Base-by-base conservation (phyloP, 345 rosid genomes). In the Gossypioides kirkii region DNA sequence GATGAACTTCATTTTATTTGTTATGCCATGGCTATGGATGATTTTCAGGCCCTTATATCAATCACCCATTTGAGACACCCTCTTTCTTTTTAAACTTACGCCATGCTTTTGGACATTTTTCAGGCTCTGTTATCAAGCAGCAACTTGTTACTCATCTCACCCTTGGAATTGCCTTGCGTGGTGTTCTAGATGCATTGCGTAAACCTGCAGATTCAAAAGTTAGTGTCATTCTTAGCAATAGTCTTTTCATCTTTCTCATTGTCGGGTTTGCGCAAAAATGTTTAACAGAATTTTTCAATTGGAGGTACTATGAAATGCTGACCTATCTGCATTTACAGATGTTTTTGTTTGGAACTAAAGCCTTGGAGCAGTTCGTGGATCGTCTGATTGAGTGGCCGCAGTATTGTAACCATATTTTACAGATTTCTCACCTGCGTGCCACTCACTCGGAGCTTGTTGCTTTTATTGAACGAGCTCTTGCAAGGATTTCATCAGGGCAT, bases 171-270 rank as follows among this genome's bases (percentile, higher is more conserved):
- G 99, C 99, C 28, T 79, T 95, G 68, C 99, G 99, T 70, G 90
- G 87, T 73, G 98, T 95, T 74, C 76, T 95, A 77, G 99, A 95
- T 82, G 94, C 99, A 13, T 81, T 95, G 67, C 94, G 99, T 41
- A 95, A 92, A 80, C 99, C 98, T 70, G 89, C 98, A 70, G 98
- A 95, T 91, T 95, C 99, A 74, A 95, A 95, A 90, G 99, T 95
- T 82, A 41, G 62, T 45, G 81, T 75, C 45, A 46, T 63, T 38
- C 55, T 38, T 50, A n/a, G 23, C 20, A 18, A 7, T 22, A 42
- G 9, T 71, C 4, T 23, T 70, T 14, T 70, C 60, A 63, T 46
- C 22, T 74, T 62, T 23, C 69, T 76, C 55, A 56, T 16, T 8
- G 1, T 47, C n/a, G 25, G 32, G 56, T 38, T 68, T 56, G 42